phyloP scores from a whole-genome alignment of 345 rosid genomes.

The Excoecaria cochinchinensis region DNA sequence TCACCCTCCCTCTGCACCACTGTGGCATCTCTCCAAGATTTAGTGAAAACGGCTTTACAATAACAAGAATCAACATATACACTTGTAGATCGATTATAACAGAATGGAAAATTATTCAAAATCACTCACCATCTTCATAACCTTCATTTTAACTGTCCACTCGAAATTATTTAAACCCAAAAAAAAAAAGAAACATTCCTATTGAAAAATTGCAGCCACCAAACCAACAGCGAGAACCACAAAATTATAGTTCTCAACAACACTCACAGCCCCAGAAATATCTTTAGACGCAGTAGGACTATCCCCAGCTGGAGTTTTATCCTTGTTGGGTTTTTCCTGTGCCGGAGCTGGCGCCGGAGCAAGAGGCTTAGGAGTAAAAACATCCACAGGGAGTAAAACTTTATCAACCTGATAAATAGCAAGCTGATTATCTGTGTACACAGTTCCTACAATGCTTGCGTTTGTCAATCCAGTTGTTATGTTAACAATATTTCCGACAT shows the following conservation, averaged over 20 bases:
- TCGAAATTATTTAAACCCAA: background rate
- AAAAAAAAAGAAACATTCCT: background rate
- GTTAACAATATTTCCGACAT: constrained; percentile 17
- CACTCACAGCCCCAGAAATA: constrained; percentile 7
- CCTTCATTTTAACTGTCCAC: background rate
- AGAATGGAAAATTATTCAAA: background rate
- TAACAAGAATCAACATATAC: background rate
- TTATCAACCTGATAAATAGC: constrained; percentile 42
- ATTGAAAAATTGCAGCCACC: background rate
- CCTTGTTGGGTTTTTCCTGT: background rate
- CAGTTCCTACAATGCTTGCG: constrained; percentile 27
- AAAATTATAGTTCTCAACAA: background rate
- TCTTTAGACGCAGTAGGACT: constrained; percentile 13
- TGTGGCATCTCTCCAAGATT: background rate
- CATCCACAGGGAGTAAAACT: constrained; percentile 34
- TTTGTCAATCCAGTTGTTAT: constrained; percentile 25
- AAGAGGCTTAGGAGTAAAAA: constrained; percentile 27
- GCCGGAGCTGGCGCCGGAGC: constrained; percentile 23
- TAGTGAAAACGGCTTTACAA: background rate
- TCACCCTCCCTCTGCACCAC: background rate
- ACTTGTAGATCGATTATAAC: background rate
- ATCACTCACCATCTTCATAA: background rate
- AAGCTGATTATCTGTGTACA: constrained; percentile 27
- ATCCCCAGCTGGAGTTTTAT: background rate
- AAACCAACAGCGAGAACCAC: background rate